phyloP scores from a whole-genome alignment of 2,329 filamentous ascomycete species.

The Emmonsia crescens region DNA sequence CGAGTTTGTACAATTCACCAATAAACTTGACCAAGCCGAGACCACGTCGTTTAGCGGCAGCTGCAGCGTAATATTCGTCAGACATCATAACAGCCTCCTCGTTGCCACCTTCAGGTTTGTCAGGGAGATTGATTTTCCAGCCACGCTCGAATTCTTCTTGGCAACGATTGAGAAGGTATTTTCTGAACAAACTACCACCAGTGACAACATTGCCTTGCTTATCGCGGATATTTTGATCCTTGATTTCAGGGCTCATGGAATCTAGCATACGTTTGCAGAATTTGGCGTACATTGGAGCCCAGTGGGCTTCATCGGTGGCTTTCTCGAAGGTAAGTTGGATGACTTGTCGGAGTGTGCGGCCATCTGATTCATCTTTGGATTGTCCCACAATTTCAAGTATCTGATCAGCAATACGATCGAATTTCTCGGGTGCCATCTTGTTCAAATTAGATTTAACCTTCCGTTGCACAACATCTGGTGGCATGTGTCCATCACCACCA shows the following conservation, averaged over 20 bases:
- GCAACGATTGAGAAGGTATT: conserved; percentile 96
- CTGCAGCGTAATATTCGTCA: conserved; percentile 91
- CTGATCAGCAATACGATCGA: conserved; percentile 87
- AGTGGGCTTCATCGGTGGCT: conserved; percentile 95
- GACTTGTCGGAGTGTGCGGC: conserved; percentile 88
- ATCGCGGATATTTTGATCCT: conserved; percentile 89
- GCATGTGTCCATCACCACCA: conserved; percentile 52
- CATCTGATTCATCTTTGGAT: conserved; percentile 90
- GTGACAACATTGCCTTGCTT: conserved; percentile 79
- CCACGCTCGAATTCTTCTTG: conserved; percentile 98
- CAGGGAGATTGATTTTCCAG: conserved; percentile 81
- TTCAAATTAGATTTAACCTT: conserved; percentile 98
- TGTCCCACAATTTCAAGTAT: conserved; percentile 87
- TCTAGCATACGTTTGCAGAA: conserved; percentile 97
- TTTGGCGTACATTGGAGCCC: conserved; percentile 97
- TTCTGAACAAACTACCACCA: conserved; percentile 90
- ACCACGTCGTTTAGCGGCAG: conserved; percentile 89
- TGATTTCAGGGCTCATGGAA: conserved; percentile 87
- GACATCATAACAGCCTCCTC: conserved; percentile 75
- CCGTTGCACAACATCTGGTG: conserved; percentile 88
- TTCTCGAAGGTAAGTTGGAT: conserved; percentile 99
- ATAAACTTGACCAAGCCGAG: conserved; percentile 98
- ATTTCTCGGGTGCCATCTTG: conserved; percentile 99
- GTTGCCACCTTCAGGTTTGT: conserved; percentile 59
- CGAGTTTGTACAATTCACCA: conserved; percentile 95